These are phyloP conservation scores for Cladosporium halotolerans DNA, from an alignment of 2,329 filamentous ascomycete species.

Conservation along the genomic window DNA sequence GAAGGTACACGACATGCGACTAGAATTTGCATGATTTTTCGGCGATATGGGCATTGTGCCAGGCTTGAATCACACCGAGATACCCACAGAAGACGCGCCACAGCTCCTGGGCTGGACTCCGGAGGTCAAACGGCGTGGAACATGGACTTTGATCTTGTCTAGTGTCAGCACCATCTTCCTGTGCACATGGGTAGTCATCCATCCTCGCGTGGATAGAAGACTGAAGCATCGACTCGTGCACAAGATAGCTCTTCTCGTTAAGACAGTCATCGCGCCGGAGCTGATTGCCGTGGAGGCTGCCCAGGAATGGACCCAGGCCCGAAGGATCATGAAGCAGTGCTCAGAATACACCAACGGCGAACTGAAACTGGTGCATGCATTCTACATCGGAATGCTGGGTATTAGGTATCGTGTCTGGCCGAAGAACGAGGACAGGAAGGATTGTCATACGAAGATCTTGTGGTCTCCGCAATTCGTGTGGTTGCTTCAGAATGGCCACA, in stretches of 20 bases:
- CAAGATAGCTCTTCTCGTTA: constrained; percentile 27
- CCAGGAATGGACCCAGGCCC: constrained; percentile 32
- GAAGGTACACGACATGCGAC: no score
- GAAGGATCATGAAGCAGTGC: constrained; percentile 26
- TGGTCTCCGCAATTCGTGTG: constrained; percentile 32
- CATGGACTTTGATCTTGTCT: constrained; percentile 27
- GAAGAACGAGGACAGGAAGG: neutral
- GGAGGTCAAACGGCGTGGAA: constrained; percentile 29
- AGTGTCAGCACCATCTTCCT: constrained; percentile 31
- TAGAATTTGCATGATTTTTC: no score
- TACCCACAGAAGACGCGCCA: neutral
- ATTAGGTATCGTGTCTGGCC: constrained; percentile 24
- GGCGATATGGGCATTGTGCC: no score
- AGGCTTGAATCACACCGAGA: no score
- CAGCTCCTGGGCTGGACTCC: constrained; percentile 27
- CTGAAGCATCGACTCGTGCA: constrained; percentile 17
- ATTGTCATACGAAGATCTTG: constrained; percentile 20
- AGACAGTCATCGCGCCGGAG: constrained; percentile 32
- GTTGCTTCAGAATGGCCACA: constrained; percentile 25
- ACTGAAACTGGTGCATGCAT: constrained; percentile 28
- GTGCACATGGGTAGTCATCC: constrained; percentile 33
- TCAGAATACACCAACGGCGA: constrained; percentile 19
- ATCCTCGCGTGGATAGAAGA: constrained; percentile 30
- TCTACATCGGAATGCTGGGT: constrained; percentile 32
- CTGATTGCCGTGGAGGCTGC: constrained; percentile 31